phyloP scores from a whole-genome alignment of 495 filamentous ascomycete species.

The Hyaloscypha variabilis region DNA sequence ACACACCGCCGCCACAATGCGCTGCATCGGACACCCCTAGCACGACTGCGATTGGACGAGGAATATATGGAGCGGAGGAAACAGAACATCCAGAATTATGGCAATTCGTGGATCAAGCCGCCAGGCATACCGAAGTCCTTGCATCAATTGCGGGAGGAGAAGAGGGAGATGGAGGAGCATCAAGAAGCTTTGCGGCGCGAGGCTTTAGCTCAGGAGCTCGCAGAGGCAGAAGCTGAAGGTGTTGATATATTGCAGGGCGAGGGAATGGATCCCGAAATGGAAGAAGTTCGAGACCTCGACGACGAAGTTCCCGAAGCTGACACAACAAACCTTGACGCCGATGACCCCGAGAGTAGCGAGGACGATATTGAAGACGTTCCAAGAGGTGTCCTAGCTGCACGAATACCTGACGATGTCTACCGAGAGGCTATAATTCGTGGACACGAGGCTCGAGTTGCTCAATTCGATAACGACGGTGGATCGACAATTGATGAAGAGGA shows the following conservation, averaged over 20 bases:
- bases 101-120: conserved; percentile 77
- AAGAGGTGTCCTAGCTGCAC: conserved; percentile 40
- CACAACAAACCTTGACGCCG: conserved; percentile 43
- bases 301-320: conserved; percentile 70
- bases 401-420: conserved; percentile 42
- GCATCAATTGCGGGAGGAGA: conserved; percentile 75
- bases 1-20: conserved; percentile 24
- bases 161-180: conserved; percentile 79
- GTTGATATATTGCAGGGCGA: conserved; percentile 61
- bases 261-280: conserved; percentile 51
- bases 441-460: conserved; percentile 35
- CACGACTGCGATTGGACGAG: conserved; percentile 69
- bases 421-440: conserved; percentile 53
- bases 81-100: conserved; percentile 72
- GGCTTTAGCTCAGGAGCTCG: conserved; percentile 65
- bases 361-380: conserved; percentile 33
- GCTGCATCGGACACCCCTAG: conserved; percentile 53
- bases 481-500: conserved; percentile 37
- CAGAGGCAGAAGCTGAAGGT: conserved; percentile 48
- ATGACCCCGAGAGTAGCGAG: conserved; percentile 45
- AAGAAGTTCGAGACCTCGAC: conserved; percentile 55
- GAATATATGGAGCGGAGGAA: conserved; percentile 66
- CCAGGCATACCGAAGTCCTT: conserved; percentile 77
- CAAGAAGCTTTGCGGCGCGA: conserved; percentile 70
- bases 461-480: conserved; percentile 40